A percentile compares a stretch with the other conserved stretches of the same genome.
Evolutionary conservation across 2,329 filamentous ascomycete species (phyloP).

Genomic region (Macroventuria anomochaeta): DNA sequence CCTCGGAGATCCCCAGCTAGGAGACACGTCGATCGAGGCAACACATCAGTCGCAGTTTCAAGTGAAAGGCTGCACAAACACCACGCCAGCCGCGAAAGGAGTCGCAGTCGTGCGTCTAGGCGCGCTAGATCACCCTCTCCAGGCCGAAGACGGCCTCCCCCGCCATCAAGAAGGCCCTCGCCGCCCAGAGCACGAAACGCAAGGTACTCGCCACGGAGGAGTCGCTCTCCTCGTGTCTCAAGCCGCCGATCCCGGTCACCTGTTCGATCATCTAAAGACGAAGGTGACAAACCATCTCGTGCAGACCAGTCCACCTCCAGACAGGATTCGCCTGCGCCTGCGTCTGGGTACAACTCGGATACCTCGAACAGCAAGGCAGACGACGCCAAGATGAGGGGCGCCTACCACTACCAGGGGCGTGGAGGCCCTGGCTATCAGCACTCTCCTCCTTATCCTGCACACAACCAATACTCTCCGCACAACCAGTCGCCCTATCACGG

Average conservation of each 20-base stretch:
- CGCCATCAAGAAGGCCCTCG: slow-evolving; percentile 33
- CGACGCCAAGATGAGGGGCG: slow-evolving; percentile 45
- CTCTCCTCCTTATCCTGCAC: slow-evolving; percentile 65
- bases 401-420: slow-evolving; percentile 46
- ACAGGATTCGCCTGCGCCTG: slow-evolving; percentile 36
- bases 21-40: slow-evolving; percentile 34
- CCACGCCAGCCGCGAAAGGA: slow-evolving; percentile 26
- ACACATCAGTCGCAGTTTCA: slow-evolving; percentile 31
- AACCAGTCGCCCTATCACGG: slow-evolving; percentile 66
- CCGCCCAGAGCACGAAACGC: slow-evolving; percentile 28
- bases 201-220: slow-evolving; percentile 28
- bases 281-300: slow-evolving; percentile 18
- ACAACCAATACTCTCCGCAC: slow-evolving; percentile 67
- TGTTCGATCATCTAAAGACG: slow-evolving; percentile 21
- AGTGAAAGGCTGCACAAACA: slow-evolving; percentile 31
- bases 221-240: slow-evolving; percentile 36
- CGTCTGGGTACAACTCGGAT: slow-evolving; percentile 42
- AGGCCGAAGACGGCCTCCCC: slow-evolving; percentile 37
- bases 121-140: slow-evolving; percentile 43
- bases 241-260: slow-evolving; percentile 43
- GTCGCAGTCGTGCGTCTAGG: slow-evolving; percentile 36
- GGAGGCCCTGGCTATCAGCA: slow-evolving; percentile 59
- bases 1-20: slow-evolving; percentile 40
- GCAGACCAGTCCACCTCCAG: slow-evolving; percentile 28
- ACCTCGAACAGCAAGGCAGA: slow-evolving; percentile 34